Evolutionary conservation across 257 asterid species (phyloP).

Genomic region (Plantago elongata): DNA sequence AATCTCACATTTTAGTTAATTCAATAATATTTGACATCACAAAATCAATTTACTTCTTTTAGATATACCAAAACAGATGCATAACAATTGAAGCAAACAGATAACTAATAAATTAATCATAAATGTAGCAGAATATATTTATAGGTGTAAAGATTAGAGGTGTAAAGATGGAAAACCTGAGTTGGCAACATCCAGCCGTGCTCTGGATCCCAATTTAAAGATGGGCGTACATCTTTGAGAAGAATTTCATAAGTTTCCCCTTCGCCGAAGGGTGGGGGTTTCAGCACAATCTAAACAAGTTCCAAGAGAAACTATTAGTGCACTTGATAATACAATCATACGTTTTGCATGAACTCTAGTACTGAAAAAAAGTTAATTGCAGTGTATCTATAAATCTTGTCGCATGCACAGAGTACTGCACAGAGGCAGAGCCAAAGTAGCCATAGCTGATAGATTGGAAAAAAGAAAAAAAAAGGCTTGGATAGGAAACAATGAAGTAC

Average conservation of each 20-base stretch:
- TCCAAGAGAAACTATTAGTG: constrained; percentile 5
- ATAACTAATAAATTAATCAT: neutral
- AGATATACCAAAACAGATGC: neutral
- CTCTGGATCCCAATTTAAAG: constrained; percentile 70
- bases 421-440: neutral
- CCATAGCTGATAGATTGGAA: no score
- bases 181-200: constrained; percentile 65
- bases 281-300: constrained; percentile 51
- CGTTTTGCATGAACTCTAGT: constrained; percentile 1
- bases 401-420: neutral
- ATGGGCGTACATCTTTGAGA: constrained; percentile 67
- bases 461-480: no score
- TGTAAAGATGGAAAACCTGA: constrained; percentile 40
- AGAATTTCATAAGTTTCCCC: constrained; percentile 43
- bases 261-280: constrained; percentile 65
- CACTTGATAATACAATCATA: constrained; percentile 7
- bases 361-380: no score
- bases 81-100: neutral
- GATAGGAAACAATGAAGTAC: no score
- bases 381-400: neutral
- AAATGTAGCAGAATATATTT: neutral
- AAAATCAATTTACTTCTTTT: no score
- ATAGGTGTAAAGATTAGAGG: constrained; percentile 12
- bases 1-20: neutral
- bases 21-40: neutral